Conservation (phyloP, 768 basidiomycete genomes). For the Russula emetica region DNA sequence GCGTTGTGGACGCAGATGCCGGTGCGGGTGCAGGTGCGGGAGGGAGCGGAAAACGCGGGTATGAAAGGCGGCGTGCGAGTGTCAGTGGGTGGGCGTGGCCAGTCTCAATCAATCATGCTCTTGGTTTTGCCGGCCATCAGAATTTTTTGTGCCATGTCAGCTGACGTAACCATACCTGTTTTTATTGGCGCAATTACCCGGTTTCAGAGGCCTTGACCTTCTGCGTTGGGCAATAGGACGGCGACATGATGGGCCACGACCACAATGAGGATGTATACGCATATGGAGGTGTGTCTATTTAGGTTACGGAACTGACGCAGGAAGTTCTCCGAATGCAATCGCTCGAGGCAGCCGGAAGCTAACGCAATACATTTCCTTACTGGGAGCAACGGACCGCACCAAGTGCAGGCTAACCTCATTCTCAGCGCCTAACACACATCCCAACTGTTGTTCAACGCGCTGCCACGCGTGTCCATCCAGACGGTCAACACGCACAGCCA, state of each 20-base stretch:
- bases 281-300: background rate
- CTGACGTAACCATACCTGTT: slow-evolving; percentile 16
- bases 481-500: slow-evolving; percentile 13
- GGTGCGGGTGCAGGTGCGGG: background rate
- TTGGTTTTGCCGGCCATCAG: background rate
- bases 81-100: background rate
- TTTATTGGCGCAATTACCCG: background rate
- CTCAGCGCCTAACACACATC: slow-evolving; percentile 43
- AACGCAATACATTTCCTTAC: slow-evolving; percentile 97
- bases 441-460: slow-evolving; percentile 70
- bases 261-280: slow-evolving; percentile 2
- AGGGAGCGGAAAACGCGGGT: slow-evolving; percentile 13
- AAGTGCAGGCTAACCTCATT: slow-evolving; percentile 58
- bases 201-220: background rate
- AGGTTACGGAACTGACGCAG: background rate
- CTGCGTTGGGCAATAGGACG: background rate
- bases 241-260: too few species aligned
- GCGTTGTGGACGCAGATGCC: background rate
- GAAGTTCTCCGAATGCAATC: slow-evolving; percentile 36
- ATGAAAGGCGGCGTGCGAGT: background rate
- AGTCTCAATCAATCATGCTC: background rate
- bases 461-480: slow-evolving; percentile 33
- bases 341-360: slow-evolving; percentile 68
- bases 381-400: slow-evolving; percentile 91
- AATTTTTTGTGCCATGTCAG: slow-evolving; percentile 4